phyloP scores from a whole-genome alignment of 768 basidiomycete genomes.

The Mycena chlorophos region DNA sequence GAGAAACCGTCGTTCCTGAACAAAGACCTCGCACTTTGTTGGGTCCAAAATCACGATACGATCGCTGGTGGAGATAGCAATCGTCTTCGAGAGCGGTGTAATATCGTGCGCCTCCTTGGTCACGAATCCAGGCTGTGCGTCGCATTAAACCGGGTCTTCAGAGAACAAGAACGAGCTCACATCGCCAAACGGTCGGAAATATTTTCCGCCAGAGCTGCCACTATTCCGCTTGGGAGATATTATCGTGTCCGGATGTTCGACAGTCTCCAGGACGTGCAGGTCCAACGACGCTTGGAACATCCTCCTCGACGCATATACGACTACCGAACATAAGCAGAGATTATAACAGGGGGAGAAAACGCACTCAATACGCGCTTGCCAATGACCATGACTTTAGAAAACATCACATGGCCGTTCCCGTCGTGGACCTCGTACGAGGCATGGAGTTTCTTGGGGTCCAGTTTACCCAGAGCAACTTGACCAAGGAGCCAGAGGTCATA shows the following conservation, averaged over 20 bases:
- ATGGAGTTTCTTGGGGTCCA: slow-evolving; percentile 47
- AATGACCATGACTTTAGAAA: slow-evolving; percentile 58
- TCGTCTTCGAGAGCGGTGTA: slow-evolving; percentile 56
- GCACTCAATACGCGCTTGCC: slow-evolving; percentile 58
- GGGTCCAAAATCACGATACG: slow-evolving; percentile 69
- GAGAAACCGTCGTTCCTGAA: background rate
- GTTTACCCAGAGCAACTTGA: slow-evolving; percentile 53
- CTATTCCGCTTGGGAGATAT: slow-evolving; percentile 37
- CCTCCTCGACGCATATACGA: slow-evolving; percentile 67
- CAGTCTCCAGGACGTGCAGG: slow-evolving; percentile 61
- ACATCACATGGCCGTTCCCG: slow-evolving; percentile 57
- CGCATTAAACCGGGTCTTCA: slow-evolving; percentile 1
- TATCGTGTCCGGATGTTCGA: slow-evolving; percentile 39
- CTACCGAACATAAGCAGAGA: slow-evolving; percentile 35
- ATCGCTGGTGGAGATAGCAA: slow-evolving; percentile 65
- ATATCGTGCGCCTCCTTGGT: slow-evolving; percentile 70
- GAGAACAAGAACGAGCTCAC: slow-evolving; percentile 38
- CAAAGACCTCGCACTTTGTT: slow-evolving; percentile 47
- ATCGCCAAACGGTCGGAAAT: slow-evolving; percentile 66
- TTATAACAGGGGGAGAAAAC: slow-evolving; percentile 18
- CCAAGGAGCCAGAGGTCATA: slow-evolving; percentile 75
- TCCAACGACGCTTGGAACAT: slow-evolving; percentile 54
- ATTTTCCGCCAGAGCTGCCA: slow-evolving; percentile 30
- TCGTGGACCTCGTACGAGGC: slow-evolving; percentile 63
- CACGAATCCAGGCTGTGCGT: slow-evolving; percentile 59